These are phyloP conservation scores for Solanum chmielewskii DNA, from an alignment of 257 asterid species.

Conservation along the genomic window DNA sequence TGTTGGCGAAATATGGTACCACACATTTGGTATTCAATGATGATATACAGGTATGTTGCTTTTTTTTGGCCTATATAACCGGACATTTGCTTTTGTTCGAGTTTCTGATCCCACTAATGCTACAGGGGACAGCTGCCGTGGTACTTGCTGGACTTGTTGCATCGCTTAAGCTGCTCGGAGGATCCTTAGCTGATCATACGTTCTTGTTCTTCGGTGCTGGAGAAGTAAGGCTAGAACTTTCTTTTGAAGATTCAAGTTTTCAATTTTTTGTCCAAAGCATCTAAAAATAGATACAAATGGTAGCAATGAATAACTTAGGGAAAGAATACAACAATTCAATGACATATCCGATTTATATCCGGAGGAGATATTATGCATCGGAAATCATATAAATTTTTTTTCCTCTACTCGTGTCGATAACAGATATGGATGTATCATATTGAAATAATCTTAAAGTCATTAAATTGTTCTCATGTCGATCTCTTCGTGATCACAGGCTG, in stretches of 20 bases:
- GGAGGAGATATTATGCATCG: neutral
- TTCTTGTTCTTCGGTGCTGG: slow-evolving; percentile 98
- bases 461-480: neutral
- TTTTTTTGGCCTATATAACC: neutral
- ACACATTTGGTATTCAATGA: slow-evolving; percentile 88
- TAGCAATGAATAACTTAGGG: neutral
- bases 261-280: neutral
- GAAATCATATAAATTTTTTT: neutral
- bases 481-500: slow-evolving; percentile 58
- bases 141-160: slow-evolving; percentile 93
- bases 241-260: neutral
- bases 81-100: neutral
- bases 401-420: neutral
- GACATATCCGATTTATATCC: neutral
- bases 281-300: neutral
- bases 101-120: neutral
- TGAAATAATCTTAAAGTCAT: neutral
- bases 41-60: slow-evolving; percentile 66
- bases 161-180: slow-evolving; percentile 77
- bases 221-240: slow-evolving; percentile 41
- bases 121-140: slow-evolving; percentile 94
- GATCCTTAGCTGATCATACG: slow-evolving; percentile 74
- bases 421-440: neutral
- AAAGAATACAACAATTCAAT: neutral
- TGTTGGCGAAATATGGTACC: slow-evolving; percentile 83